These are phyloP conservation scores for Hypericum androsaemum DNA, from an alignment of 345 rosid species.

Conservation along the genomic window DNA sequence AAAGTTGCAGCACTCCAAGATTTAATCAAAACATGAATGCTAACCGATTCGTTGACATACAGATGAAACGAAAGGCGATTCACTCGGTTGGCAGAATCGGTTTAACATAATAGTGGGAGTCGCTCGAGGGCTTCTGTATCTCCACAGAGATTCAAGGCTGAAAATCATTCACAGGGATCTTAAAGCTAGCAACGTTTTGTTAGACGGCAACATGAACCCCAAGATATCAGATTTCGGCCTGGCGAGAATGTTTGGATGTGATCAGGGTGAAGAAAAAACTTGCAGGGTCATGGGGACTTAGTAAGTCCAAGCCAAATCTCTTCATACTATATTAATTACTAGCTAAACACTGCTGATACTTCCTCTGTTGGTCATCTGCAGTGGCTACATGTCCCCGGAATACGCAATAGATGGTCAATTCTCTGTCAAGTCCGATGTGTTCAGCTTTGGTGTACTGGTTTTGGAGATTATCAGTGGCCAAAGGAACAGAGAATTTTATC, in stretches of 20 bases:
- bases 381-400: too few relatives aligned
- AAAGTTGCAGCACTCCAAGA: too few relatives aligned
- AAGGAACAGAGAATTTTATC: too few relatives aligned
- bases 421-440: too few relatives aligned
- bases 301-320: slow-evolving; percentile 15
- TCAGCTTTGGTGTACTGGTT: too few relatives aligned
- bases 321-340: too few relatives aligned
- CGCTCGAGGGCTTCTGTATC: slow-evolving; percentile 24
- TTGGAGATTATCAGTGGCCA: too few relatives aligned
- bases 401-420: too few relatives aligned
- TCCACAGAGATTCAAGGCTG: slow-evolving; percentile 25
- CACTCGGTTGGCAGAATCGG: slow-evolving; percentile 19
- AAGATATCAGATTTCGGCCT: slow-evolving; percentile 26
- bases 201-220: slow-evolving; percentile 21
- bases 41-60: background rate
- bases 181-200: slow-evolving; percentile 23
- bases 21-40: too few relatives aligned
- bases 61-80: slow-evolving; percentile 19
- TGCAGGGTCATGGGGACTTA: slow-evolving; percentile 21
- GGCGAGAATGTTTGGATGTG: slow-evolving; percentile 20
- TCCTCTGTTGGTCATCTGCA: too few relatives aligned
- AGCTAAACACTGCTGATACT: too few relatives aligned
- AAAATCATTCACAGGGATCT: slow-evolving; percentile 24
- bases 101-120: slow-evolving; percentile 19
- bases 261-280: slow-evolving; percentile 15